Percentiles rank a stretch among this genome's conserved stretches.
phyloP scores from a whole-genome alignment of 768 basidiomycete species.

The Termitomyces sp. region DNA sequence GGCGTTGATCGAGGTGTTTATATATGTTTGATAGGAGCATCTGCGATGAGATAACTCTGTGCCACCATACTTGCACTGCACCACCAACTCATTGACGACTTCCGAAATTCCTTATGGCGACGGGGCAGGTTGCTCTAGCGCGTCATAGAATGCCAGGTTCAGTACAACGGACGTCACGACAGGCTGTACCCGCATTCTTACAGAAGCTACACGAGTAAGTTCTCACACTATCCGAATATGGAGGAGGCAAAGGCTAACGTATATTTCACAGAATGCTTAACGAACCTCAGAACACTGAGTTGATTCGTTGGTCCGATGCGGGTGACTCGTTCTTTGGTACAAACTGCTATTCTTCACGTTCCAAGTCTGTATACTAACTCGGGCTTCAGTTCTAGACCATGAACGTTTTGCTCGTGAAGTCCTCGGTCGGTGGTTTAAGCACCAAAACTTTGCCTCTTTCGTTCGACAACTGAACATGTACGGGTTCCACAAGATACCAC shows the following conservation, averaged over 20 bases:
- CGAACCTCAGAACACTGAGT: conserved; percentile 71
- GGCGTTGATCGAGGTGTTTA: conserved; percentile 2
- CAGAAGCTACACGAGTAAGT: conserved; percentile 90
- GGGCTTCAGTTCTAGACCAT: conserved; percentile 74
- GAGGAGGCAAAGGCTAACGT: not conserved
- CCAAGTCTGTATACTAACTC: not conserved
- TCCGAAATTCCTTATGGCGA: conserved; percentile 21
- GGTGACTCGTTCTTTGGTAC: conserved; percentile 92
- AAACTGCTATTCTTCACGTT: not conserved
- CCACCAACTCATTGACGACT: not conserved
- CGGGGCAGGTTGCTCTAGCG: conserved; percentile 15
- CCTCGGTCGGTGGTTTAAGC: conserved; percentile 95
- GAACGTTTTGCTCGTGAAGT: conserved; percentile 87
- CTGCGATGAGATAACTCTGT: conserved; percentile 11
- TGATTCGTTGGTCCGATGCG: conserved; percentile 88
- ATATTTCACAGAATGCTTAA: conserved; percentile 73
- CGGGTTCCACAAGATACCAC: conserved; percentile 92
- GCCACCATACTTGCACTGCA: not conserved
- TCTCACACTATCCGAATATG: conserved; percentile 3
- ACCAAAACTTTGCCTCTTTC: conserved; percentile 90
- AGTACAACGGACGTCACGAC: conserved; percentile 30
- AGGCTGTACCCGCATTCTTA: conserved; percentile 69
- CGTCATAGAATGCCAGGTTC: conserved; percentile 21
- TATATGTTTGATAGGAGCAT: conserved; percentile 5
- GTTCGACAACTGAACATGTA: conserved; percentile 96